phyloP scores from a whole-genome alignment of 2,329 filamentous ascomycete genomes.

The Colletotrichum navitas region DNA sequence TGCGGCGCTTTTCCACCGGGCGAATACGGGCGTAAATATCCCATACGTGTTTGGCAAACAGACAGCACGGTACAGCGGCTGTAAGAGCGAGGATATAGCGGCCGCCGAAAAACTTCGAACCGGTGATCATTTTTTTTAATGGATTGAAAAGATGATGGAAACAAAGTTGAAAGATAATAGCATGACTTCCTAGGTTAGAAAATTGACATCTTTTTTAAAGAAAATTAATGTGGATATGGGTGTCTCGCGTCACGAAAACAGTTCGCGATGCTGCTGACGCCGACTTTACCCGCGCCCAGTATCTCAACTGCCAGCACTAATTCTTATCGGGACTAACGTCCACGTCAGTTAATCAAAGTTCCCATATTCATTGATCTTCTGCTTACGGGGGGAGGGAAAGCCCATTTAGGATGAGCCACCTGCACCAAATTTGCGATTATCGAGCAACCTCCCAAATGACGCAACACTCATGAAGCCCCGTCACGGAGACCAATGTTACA shows the following conservation, averaged over 20 bases:
- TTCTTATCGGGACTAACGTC: not conserved
- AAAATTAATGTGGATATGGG: not conserved
- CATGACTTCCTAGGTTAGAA: not conserved
- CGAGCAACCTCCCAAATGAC: not conserved
- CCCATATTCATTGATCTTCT: not conserved
- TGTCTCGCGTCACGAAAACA: not conserved
- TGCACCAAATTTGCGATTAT: not conserved
- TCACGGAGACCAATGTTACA: not conserved
- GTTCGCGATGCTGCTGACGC: not conserved
- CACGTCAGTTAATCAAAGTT: not conserved
- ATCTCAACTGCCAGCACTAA: not conserved
- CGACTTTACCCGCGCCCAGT: not conserved
- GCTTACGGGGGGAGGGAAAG: too few species aligned
- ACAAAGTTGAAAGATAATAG: not conserved
- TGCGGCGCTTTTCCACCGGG: not conserved
- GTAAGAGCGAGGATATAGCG: not conserved
- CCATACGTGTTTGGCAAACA: not conserved
- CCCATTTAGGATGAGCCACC: not conserved
- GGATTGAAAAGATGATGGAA: not conserved
- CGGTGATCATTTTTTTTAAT: not conserved
- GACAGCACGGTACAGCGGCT: not conserved
- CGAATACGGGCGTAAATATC: not conserved
- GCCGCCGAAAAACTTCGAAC: not conserved
- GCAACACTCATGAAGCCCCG: not conserved
- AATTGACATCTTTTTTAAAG: not conserved